phyloP scores from a whole-genome alignment of 1,284 basidiomycete genomes.

The Sporisorium graminicola region DNA sequence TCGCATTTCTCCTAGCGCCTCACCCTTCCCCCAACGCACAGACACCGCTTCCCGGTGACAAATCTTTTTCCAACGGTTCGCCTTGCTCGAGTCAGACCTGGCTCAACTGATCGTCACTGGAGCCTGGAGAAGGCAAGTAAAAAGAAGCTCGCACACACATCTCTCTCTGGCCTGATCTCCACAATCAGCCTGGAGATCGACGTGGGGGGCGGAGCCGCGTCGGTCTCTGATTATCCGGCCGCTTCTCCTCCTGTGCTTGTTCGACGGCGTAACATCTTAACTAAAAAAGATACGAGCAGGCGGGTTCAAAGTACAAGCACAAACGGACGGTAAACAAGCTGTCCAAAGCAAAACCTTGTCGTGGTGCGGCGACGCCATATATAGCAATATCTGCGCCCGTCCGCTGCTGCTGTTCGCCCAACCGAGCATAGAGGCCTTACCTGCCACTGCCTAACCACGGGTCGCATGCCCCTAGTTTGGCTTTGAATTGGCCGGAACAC shows the following conservation, averaged over 20 bases:
- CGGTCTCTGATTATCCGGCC: no score
- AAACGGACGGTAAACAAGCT: slow-evolving; percentile 5
- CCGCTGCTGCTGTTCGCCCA: background rate
- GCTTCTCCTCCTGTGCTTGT: background rate
- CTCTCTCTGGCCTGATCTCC: no score
- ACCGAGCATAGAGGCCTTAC: background rate
- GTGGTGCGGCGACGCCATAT: background rate
- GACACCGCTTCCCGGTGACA: background rate
- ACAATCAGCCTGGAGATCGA: background rate
- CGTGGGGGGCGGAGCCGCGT: no score
- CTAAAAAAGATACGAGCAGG: background rate
- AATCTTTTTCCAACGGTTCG: no score
- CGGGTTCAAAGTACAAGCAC: background rate
- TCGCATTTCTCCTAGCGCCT: slow-evolving; percentile 3
- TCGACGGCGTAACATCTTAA: background rate
- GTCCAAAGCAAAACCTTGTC: slow-evolving; percentile 10
- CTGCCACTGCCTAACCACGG: no score
- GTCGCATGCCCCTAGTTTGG: no score
- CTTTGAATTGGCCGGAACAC: no score
- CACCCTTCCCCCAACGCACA: background rate
- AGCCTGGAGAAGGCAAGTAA: background rate
- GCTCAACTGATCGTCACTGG: no score
- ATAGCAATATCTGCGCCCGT: background rate
- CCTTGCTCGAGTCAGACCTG: no score
- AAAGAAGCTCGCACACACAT: no score